Base-by-base conservation (phyloP, 2,329 filamentous ascomycete genomes). In the Colletotrichum tamarilloi region DNA sequence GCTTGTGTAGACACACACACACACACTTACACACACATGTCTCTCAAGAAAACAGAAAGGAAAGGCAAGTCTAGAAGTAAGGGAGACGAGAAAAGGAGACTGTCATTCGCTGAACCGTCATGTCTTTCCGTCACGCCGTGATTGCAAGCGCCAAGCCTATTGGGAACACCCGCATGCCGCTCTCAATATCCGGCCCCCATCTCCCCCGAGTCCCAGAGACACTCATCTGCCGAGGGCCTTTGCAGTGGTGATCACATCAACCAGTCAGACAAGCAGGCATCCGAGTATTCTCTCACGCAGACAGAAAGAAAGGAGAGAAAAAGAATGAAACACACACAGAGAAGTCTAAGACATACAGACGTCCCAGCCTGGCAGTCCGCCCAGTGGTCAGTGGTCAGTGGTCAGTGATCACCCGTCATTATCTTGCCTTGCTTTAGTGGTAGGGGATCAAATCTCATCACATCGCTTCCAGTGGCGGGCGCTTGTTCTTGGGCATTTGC, bases 131-230 rank as follows among this genome's bases (percentile, higher is more conserved):
- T 49, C 42, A 8, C 7, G 42, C 42, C 8, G 19, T n/a, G 42
- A n/a, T 22, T n/a, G 42, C 8, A 49, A 32, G 38, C 38, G 38
- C 60, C 26, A 63, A 63, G 60, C 60, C 60, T 24, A 32, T 32
- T 63, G 26, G n/a, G 49, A 46, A 32, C 24, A 52, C 16, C 30
- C 26, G 16, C 26, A 30, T 35, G 60, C 60, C 26, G 42, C 42
- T 63, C 60, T 63, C 42, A 53, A 63, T 63, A 26, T 63, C 60
- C 42, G 42, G 12, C 42, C 42, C 38, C 38, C 38, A 22, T n/a
- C 42, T 49, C 42, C 42, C 42, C 42, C 42, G 19, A 49, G 38
- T 35, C 42, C 28, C 19, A 52, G 26, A 46, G 46, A 62, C 38
- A 26, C 19, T n/a, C 19, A 30, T 62, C 9, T 62, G 16, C 35